Evolutionary conservation across 805 yeast species (phyloP), one percentile per base, ranked within the genome.

Genomic region (Myxozyma vanderwaltii): DNA sequence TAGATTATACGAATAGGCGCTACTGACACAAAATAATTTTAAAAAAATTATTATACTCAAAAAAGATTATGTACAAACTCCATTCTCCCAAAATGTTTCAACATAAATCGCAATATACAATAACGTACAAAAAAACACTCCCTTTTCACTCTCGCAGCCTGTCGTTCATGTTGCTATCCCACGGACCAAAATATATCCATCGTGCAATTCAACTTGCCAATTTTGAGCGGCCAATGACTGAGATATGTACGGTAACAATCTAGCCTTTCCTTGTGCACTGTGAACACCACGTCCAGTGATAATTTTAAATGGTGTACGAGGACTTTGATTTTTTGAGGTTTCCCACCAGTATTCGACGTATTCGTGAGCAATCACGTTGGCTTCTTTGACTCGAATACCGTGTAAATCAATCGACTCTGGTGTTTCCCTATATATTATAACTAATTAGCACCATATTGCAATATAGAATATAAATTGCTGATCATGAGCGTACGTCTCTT

Each of bases 221-320:
- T 59, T 56, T 29, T 49, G 38, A 21, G 46, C 49, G 7, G 53
- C 52, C 17, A 62, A 50, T 4, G 49, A 24, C 27, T 58, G 51
- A n/a, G 53, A 36, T 15, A 62, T 35, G 23, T 43, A 58, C 10
- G 65, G 63, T 35, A 52, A 44, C 15, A 63, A 26, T 23, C 52
- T 21, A 17, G 66, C 52, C 23, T 23, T 38, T 8, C 63, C 63
- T 7, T 58, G 52, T 6, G 46, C 26, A 17, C 59, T 55, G 35
- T 64, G 67, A 12, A 36, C 17, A 5, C 67, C 67, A 4, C 46
- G 48, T 4, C 67, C 67, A 12, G 67, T 64, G 35, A 64, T 43
- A 24, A 64, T 56, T 38, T 26, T 54, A 36, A 61, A 53, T n/a
- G 39, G 41, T 15, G 26, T 23, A 33, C 44, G 35, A 8, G 35